Conservation (phyloP, 306 rosid genomes). For the Betula pendula region DNA sequence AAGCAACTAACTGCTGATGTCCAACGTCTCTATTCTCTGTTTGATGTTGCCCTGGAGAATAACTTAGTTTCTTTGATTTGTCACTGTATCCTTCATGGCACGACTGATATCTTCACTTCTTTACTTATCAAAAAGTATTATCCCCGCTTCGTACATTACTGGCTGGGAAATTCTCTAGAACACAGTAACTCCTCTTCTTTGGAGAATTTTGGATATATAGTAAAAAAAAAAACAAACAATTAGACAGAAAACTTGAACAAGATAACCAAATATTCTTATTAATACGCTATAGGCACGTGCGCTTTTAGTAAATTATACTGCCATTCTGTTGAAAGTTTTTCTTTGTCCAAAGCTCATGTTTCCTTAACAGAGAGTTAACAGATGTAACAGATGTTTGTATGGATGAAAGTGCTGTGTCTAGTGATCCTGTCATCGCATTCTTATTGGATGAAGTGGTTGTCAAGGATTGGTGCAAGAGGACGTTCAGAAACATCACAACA, state of each 20-base stretch:
- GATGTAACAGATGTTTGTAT: constrained; percentile 98
- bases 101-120: not conserved
- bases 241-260: constrained; percentile 3
- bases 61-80: constrained; percentile 82
- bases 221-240: not conserved
- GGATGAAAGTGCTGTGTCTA: constrained; percentile 98
- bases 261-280: not conserved
- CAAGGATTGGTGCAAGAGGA: constrained; percentile 97
- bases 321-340: not conserved
- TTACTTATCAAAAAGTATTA: not conserved
- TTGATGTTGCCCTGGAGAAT: constrained; percentile 98
- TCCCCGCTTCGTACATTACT: not conserved
- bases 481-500: constrained; percentile 62
- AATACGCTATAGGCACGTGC: not conserved
- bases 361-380: constrained; percentile 64
- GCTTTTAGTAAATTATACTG: not conserved
- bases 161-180: not conserved
- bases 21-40: constrained; percentile 75
- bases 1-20: constrained; percentile 73
- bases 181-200: not conserved
- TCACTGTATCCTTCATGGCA: constrained; percentile 79
- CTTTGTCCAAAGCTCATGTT: constrained; percentile 12
- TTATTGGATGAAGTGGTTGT: constrained; percentile 99
- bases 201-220: not conserved
- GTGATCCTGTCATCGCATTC: constrained; percentile 96